Base-by-base conservation (phyloP, 1,284 basidiomycete genomes). In the Ustilago lituana region DNA sequence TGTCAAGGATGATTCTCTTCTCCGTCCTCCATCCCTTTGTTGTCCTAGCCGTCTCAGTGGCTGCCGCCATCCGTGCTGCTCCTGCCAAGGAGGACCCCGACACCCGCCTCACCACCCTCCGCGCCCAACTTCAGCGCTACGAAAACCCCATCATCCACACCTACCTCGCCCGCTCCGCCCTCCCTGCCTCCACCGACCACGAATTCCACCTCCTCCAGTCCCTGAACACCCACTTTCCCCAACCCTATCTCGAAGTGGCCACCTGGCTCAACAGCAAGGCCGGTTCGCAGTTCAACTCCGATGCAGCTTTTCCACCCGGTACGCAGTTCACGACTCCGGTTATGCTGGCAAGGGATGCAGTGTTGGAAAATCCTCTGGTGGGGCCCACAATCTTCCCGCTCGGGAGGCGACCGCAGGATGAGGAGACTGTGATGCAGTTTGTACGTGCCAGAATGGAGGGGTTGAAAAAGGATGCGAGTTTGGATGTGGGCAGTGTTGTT, bases 121-220 rank as follows among this genome's bases (percentile, higher is more conserved):
- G 54, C 14, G 27, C 12, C 3, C 38, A 57, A 15, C 36, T 63
- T 12, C 33, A 38, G 45, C 38, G 49, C 14, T 57, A 53, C 50
- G 61, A 64, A 33, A 45, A 54, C 1, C 49, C 61, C 19, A 44
- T 64, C 46, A 36, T 64, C n/a, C 54, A 64, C 23, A 24, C 61
- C 7, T 57, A 40, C 41, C 61, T 64, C 20, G 33, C 61, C 1
- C 54, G 61, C 0, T 11, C 31, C 11, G 38, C 45, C 2, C 43
- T 64, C 17, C 20, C 24, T n/a, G 38, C 10, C 14, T 36, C 48
- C 8, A 11, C 38, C 8, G 7, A 5, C 1, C 0, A 3, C 35
- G 60, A 63, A 22, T 4, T 9, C 17, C 3, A 5, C 9, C 32
- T 19, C 3, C 8, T 10, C 6, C 17, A 11, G 6, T 6, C 10